These are phyloP conservation scores for Lagerstroemia speciosa DNA, from an alignment of 345 rosid genomes.

Conservation along the genomic window DNA sequence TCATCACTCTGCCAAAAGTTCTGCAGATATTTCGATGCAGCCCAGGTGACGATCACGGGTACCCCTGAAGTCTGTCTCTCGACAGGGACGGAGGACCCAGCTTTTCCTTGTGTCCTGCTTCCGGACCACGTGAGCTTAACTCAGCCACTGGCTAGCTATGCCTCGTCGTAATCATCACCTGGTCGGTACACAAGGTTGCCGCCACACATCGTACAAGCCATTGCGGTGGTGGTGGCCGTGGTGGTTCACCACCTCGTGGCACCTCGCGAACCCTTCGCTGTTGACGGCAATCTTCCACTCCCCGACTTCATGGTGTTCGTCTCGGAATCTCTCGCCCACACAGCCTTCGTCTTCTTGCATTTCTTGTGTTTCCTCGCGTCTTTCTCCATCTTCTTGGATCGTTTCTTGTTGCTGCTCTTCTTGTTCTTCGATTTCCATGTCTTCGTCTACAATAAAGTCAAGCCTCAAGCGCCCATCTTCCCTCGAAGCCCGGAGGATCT, in stretches of 20 bases:
- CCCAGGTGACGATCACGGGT: not conserved
- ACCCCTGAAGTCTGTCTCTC: not conserved
- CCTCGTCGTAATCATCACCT: slow-evolving; percentile 16
- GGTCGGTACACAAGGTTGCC: slow-evolving; percentile 49
- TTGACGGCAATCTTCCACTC: slow-evolving; percentile 28
- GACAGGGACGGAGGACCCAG: too few relatives aligned
- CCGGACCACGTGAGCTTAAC: not conserved
- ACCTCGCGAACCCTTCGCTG: slow-evolving; percentile 33
- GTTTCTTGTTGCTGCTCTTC: slow-evolving; percentile 11
- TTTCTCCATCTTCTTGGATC: not conserved
- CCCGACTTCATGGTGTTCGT: slow-evolving; percentile 4
- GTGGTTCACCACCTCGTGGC: slow-evolving; percentile 30
- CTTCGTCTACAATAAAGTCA: slow-evolving; percentile 33
- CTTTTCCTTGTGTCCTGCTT: too few relatives aligned
- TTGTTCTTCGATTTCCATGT: slow-evolving; percentile 12
- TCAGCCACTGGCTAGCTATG: slow-evolving; percentile 7
- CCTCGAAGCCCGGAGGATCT: slow-evolving; percentile 44
- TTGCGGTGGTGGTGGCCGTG: slow-evolving; percentile 14
- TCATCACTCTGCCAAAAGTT: not conserved
- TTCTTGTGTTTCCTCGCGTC: not conserved
- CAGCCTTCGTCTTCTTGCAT: not conserved
- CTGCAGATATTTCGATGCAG: not conserved
- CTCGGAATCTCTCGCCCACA: slow-evolving; percentile 7
- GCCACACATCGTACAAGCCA: slow-evolving; percentile 28
- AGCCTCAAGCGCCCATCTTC: slow-evolving; percentile 59